These are phyloP conservation scores for Pyrrhoderma lamaoense DNA, from an alignment of 1,284 basidiomycete genomes.

Conservation along the genomic window DNA sequence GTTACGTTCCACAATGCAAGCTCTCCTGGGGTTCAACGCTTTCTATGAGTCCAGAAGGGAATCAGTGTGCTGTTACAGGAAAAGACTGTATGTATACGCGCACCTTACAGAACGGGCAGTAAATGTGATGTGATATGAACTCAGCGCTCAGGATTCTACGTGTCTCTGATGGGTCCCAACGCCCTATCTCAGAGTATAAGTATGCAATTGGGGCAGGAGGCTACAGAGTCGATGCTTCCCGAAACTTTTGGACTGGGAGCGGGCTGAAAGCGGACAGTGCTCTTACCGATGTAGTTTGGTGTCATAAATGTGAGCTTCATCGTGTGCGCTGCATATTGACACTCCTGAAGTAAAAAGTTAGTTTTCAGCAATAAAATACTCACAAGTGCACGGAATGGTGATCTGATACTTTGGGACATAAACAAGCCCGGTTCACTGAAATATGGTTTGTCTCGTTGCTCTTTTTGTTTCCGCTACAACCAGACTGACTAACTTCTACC, in stretches of 20 bases:
- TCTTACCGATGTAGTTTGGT: constrained; percentile 79
- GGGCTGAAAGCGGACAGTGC: constrained; percentile 69
- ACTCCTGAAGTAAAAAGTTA: constrained; percentile 26
- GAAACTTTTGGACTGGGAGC: constrained; percentile 67
- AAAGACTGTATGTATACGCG: constrained; percentile 52
- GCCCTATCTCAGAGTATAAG: constrained; percentile 39
- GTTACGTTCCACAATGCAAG: constrained; percentile 52
- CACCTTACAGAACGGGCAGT: constrained; percentile 5
- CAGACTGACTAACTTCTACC: constrained; percentile 7
- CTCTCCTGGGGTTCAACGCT: constrained; percentile 56
- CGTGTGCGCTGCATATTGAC: constrained; percentile 2
- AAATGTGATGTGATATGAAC: constrained; percentile 6
- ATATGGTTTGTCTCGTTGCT: constrained; percentile 43
- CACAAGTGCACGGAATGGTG: constrained; percentile 77
- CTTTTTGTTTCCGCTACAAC: constrained; percentile 2
- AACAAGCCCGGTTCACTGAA: constrained; percentile 61
- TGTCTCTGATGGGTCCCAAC: constrained; percentile 41
- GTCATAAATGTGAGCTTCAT: constrained; percentile 56
- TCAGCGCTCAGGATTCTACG: constrained; percentile 61
- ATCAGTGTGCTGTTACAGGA: constrained; percentile 61
- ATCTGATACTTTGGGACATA: constrained; percentile 81
- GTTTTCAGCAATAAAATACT: constrained; percentile 74
- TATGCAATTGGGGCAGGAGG: constrained; percentile 49
- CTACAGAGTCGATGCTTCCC: constrained; percentile 55
- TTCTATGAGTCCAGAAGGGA: constrained; percentile 57